Conservation (phyloP, 192 early-diverging fungal genomes). For the Paraglomus brasilianum region DNA sequence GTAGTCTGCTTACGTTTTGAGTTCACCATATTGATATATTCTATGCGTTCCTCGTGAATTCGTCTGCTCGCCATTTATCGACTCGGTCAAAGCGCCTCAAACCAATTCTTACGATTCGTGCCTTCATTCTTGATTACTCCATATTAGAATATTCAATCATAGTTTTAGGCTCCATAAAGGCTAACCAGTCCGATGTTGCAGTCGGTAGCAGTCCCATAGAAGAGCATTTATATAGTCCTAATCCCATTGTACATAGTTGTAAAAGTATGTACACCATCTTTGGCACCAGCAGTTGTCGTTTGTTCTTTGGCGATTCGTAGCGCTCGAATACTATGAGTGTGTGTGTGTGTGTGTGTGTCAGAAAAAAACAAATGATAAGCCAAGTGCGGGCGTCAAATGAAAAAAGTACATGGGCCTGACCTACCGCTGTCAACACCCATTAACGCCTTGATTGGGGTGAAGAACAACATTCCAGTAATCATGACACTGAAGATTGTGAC, state of each 20-base stretch:
- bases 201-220: conserved; percentile 97
- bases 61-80: too few relatives aligned
- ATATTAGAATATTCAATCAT: conserved; percentile 42
- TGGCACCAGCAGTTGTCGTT: conserved; percentile 66
- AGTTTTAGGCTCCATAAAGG: conserved; percentile 76
- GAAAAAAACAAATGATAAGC: not conserved
- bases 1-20: too few relatives aligned
- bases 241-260: conserved; percentile 72
- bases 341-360: not conserved
- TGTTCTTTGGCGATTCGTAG: conserved; percentile 59
- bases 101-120: too few relatives aligned
- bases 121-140: too few relatives aligned
- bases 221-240: conserved; percentile 90
- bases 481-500: conserved; percentile 97
- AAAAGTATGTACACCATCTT: conserved; percentile 83
- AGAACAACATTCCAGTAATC: conserved; percentile 95
- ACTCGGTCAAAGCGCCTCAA: too few relatives aligned
- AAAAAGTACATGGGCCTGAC: not conserved
- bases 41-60: too few relatives aligned
- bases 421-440: conserved; percentile 66
- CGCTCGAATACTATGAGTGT: conserved; percentile 66
- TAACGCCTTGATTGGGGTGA: conserved; percentile 77
- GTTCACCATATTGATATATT: too few relatives aligned
- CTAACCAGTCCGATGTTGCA: conserved; percentile 90
- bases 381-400: not conserved